Evolutionary conservation across 257 asterid species (phyloP).

Genomic region (Solanum boliviense): DNA sequence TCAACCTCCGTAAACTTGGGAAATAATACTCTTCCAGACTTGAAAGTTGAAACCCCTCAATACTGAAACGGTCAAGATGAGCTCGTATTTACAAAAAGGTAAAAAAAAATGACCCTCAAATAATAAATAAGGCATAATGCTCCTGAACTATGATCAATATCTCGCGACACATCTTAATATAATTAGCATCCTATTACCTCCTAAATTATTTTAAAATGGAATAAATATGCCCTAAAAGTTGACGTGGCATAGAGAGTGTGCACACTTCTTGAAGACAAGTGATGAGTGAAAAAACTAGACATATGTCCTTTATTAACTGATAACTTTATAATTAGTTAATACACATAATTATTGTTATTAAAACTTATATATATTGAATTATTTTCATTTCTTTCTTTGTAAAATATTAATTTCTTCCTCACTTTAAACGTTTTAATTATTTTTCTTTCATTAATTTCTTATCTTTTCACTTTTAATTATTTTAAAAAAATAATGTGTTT

Average conservation of each 20-base stretch:
- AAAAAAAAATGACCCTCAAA: no score
- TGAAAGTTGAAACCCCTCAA: background rate
- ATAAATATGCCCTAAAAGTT: background rate
- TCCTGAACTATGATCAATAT: no score
- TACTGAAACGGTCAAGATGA: background rate
- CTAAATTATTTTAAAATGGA: no score
- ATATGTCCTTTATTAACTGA: no score
- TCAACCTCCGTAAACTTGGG: background rate
- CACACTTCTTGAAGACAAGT: background rate
- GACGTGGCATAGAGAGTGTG: background rate
- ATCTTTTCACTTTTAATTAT: no score
- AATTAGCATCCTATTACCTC: background rate
- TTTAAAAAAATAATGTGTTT: no score
- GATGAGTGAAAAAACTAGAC: background rate
- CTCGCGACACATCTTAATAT: background rate
- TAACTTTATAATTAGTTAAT: background rate
- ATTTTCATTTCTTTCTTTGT: background rate
- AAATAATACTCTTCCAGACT: background rate
- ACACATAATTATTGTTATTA: background rate
- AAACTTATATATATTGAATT: no score
- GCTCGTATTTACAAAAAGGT: background rate
- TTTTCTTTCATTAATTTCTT: background rate
- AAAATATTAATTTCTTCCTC: background rate
- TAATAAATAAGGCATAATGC: no score
- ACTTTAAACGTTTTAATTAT: background rate